Base-by-base conservation (phyloP, 805 yeast genomes). In the Kodamaea nitidulidarum region DNA sequence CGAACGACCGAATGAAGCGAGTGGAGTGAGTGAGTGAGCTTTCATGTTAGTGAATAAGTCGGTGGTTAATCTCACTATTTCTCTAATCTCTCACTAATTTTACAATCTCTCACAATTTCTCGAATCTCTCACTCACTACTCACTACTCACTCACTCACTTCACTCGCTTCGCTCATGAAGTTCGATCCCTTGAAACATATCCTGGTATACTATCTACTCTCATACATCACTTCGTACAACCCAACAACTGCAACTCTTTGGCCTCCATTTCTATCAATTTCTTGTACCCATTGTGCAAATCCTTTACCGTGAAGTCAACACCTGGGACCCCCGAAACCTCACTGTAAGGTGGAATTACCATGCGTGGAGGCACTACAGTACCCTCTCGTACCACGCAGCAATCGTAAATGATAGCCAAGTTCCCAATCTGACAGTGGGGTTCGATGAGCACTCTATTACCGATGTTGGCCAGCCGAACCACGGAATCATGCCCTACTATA, bases 401-500 rank as follows among this genome's bases (percentile, higher is more conserved):
- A 36, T 78, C 84, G 48, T 75, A 67, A 10, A 78, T 54, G 1
- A 69, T 58, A 7, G 70, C 58, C 16, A 60, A 48, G 29, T 62
- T 55, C 1, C 55, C 63, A 11, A 78, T 43, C 0, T 43, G 38
- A 42, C 78, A 73, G 24, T 59, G 45, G 1, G 44, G 42, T 4
- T 78, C 82, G 2, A 78, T 56, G 7, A 61, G 41, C 1, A 76
- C 81, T 15, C 81, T 51, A 41, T 63, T 73, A 0, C 82, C 82
- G 4, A 78, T 56, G 29, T 50, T 60, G 3, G 64, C 58, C 52
- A 70, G 63, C 15, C 55, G 44, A 2, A 78, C 41, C 2, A 22
- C 35, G 14, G 67, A 45, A 27, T 57, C 43, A 2, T 45, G 39
- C 1, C 76, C 80, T 2, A 78, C 55, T 7, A 64, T 52, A 3